Conservation (phyloP, 345 rosid genomes). For the Anacardium occidentale region DNA sequence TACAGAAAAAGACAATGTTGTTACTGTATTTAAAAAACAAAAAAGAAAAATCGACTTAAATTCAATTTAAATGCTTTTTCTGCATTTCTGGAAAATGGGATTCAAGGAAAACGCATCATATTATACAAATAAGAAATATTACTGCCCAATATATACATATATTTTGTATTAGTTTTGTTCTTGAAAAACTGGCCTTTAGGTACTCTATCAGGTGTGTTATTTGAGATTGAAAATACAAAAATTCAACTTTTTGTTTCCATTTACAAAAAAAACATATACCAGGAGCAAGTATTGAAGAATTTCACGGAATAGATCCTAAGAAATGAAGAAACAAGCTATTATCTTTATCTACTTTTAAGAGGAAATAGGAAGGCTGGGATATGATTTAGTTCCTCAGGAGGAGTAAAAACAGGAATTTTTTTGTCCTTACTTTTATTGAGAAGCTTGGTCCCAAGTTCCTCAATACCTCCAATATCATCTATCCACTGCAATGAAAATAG, state of each 20-base stretch:
- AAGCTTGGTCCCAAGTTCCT: constrained; percentile 63
- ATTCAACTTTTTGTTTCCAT: neutral
- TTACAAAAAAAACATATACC: neutral
- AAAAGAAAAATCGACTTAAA: too few species aligned
- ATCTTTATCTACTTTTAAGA: too few species aligned
- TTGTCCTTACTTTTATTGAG: constrained; percentile 52
- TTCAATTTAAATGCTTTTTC: neutral
- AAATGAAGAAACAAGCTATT: neutral
- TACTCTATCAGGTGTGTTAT: neutral
- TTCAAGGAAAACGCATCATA: neutral
- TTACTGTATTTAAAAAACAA: neutral
- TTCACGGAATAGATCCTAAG: neutral
- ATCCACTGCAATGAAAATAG: constrained; percentile 57
- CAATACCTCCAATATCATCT: constrained; percentile 77
- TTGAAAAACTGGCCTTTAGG: neutral
- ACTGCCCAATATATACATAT: neutral
- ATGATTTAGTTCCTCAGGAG: constrained; percentile 57
- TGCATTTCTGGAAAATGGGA: too few species aligned
- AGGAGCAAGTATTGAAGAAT: neutral
- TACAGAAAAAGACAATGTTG: neutral
- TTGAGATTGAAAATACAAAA: neutral
- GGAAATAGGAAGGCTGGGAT: neutral
- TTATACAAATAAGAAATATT: neutral
- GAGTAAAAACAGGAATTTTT: constrained; percentile 64
- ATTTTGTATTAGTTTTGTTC: neutral